A percentile compares a stretch with the other conserved stretches of the same genome.
Evolutionary conservation across 805 yeast genomes (phyloP).

Genomic region (Torulaspora maleeae): DNA sequence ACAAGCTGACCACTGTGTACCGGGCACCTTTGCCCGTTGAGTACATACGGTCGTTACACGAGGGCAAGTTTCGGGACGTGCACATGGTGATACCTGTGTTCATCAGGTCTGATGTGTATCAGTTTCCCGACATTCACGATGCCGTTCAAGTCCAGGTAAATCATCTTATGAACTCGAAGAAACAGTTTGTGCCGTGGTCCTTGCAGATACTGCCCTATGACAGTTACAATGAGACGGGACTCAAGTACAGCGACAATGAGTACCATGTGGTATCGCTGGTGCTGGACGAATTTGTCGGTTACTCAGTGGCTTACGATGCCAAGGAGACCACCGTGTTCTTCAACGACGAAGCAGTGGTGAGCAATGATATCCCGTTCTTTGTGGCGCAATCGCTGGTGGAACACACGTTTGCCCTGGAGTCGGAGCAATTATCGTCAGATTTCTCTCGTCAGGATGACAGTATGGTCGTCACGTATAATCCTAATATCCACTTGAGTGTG

Average conservation of each 20-base stretch:
- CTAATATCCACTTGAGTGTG: conserved; percentile 69
- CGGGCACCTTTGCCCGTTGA: conserved; percentile 40
- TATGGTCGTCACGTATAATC: conserved; percentile 40
- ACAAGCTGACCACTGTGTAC: conserved; percentile 39
- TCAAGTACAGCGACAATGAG: conserved; percentile 14
- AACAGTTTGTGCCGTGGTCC: conserved; percentile 36
- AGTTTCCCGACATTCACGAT: conserved; percentile 61
- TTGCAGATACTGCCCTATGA: conserved; percentile 28
- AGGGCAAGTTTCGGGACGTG: conserved; percentile 42
- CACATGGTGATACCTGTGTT: conserved; percentile 42
- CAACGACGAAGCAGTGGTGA: conserved; percentile 41
- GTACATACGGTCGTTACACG: conserved; percentile 36
- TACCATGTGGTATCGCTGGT: conserved; percentile 39
- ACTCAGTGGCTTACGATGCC: conserved; percentile 41
- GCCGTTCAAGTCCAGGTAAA: conserved; percentile 49
- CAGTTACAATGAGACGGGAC: conserved; percentile 13
- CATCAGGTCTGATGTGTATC: conserved; percentile 41
- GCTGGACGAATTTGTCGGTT: conserved; percentile 41
- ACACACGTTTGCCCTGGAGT: conserved; percentile 43
- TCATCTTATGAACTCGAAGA: conserved; percentile 36
- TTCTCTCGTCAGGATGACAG: conserved; percentile 15
- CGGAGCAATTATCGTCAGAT: conserved; percentile 26
- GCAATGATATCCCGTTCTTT: conserved; percentile 59
- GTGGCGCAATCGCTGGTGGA: conserved; percentile 50
- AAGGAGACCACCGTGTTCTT: conserved; percentile 37